Evolutionary conservation across 768 basidiomycete species (phyloP), one percentile per base, ranked within the genome.

Genomic region (Mycena latifolia): DNA sequence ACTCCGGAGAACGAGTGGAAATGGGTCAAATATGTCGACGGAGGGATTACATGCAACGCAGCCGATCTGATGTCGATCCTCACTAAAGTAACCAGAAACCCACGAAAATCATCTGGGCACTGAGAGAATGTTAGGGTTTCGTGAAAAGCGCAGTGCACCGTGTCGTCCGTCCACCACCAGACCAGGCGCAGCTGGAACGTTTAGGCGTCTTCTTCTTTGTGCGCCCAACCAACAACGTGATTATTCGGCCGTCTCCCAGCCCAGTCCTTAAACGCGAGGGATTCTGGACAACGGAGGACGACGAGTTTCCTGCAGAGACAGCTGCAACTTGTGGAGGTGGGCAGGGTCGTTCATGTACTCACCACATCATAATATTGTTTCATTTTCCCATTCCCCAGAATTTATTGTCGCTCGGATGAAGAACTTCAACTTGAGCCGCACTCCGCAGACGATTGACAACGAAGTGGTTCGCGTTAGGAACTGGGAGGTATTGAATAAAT

Each of bases 131-230:
- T 9, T n/a, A 76, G 41, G 84, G 84, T 12, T 85, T 77, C 67
- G 81, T 85, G 73, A 83, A 82, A 66, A 81, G 78, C 53, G 82
- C 84, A 1, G 77, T 85, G 45, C 84, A 87, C 63, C 79, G 84
- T 9, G 85, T 87, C 8, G 76, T 82, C 10, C 82, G 81, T 29
- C 86, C 85, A 0, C 85, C 85, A 7, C 67, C 73, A 0, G 84
- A 85, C 63, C 86, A 86, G 66, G 78, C 70, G 12, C 71, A 76
- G 35, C 73, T 78, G 62, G 74, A 79, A 15, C 80, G 85, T 2
- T 73, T 86, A 0, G 84, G 84, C 2, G 71, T 82, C 8, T 81
- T 85, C 67, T 86, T 85, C 72, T 87, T 87, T 50, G 75, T 75
- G 28, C 72, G 78, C 64, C 76, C 79, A 0, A 80, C 83, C 43